Conservation (phyloP, 176 grass and related monocot species). For the sorghum (Sorghum bicolor) region Sorghum_bicolor_NCBIv3 NC_012873.2:2397001-2397500, state of each 20-base stretch:
- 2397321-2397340: slow-evolving; percentile 19
- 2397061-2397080: slow-evolving; percentile 50
- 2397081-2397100: slow-evolving; percentile 42
- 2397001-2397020: slow-evolving; percentile 12
- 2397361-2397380: slow-evolving; percentile 52
- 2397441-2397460: not conserved
- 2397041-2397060: slow-evolving; percentile 79
- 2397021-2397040: slow-evolving; percentile 91
- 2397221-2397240: slow-evolving; percentile 62
- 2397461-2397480: slow-evolving; percentile 38
- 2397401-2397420: no score
- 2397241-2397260: slow-evolving; percentile 50
- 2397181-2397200: no score
- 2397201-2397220: not conserved
- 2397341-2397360: slow-evolving; percentile 22
- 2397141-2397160: not conserved
- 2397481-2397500: slow-evolving; percentile 65
- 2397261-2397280: slow-evolving; percentile 56
- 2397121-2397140: not conserved
- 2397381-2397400: slow-evolving; percentile 54
- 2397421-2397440: no score
- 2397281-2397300: slow-evolving; percentile 56
- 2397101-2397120: no score
- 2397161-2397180: no score
- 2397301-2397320: slow-evolving; percentile 45